These are phyloP conservation scores for Melianthus villosus DNA, from an alignment of 441 rosid genomes.

Conservation along the genomic window DNA sequence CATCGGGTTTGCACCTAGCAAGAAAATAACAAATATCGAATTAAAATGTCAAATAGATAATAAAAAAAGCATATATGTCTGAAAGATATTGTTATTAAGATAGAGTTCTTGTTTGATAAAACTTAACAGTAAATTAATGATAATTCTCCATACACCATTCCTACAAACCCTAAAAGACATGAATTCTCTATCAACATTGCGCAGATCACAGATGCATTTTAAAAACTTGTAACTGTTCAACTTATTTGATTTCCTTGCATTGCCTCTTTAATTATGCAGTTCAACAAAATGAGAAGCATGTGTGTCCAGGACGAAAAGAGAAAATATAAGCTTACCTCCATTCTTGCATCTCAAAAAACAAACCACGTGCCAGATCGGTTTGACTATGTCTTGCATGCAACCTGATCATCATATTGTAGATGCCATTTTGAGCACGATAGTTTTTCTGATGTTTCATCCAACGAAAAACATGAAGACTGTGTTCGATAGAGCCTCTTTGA, in stretches of 20 bases:
- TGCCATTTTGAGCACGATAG: conserved; percentile 62
- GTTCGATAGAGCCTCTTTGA: conserved; percentile 53
- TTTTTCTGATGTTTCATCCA: conserved; percentile 83
- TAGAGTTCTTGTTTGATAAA: too few relatives aligned
- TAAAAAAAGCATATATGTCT: neutral
- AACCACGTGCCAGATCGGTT: conserved; percentile 74
- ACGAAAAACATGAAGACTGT: conserved; percentile 35
- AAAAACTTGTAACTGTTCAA: too few relatives aligned
- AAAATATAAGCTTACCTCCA: conserved; percentile 39
- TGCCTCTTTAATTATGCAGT: too few relatives aligned
- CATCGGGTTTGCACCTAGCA: conserved; percentile 75
- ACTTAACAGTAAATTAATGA: too few relatives aligned
- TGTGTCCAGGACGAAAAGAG: too few relatives aligned
- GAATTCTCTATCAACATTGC: too few relatives aligned
- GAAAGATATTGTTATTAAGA: too few relatives aligned
- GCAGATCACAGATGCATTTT: too few relatives aligned
- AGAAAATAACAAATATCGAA: neutral
- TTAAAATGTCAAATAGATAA: neutral
- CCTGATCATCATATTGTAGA: conserved; percentile 79
- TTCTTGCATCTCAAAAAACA: conserved; percentile 91
- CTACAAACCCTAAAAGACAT: too few relatives aligned
- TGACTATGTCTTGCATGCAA: conserved; percentile 61
- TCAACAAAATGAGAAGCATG: too few relatives aligned
- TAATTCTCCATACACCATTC: too few relatives aligned
- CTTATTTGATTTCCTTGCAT: too few relatives aligned